phyloP scores from a whole-genome alignment of 192 early-diverging fungal genomes.

The Anaeromyces robustus region DNA sequence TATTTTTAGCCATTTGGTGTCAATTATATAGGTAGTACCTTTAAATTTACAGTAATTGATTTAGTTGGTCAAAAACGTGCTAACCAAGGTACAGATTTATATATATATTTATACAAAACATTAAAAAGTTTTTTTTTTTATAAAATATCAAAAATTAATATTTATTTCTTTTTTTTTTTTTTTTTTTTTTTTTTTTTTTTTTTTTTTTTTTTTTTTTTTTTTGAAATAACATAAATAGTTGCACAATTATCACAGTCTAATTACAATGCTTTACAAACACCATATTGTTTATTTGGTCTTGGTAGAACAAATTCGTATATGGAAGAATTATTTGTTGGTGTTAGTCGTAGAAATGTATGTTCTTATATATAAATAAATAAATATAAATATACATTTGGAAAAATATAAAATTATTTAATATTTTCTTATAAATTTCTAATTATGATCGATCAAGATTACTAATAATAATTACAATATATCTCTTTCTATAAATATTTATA shows the following conservation, averaged over 20 bases:
- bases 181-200: background rate
- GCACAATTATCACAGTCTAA: conserved; percentile 65
- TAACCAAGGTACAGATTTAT: conserved; percentile 32
- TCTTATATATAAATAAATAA: no score
- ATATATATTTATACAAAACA: no score
- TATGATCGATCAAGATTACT: no score
- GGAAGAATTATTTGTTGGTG: conserved; percentile 79
- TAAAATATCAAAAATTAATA: background rate
- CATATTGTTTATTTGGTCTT: conserved; percentile 72
- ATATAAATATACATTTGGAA: no score
- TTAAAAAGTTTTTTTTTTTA: no score
- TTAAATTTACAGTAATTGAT: conserved; percentile 78
- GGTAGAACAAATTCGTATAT: conserved; percentile 94
- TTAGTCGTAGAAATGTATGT: conserved; percentile 38
- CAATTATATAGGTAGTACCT: conserved; percentile 62
- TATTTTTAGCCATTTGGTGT: conserved; percentile 55
- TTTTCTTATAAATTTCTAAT: no score
- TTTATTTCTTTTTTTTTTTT: no score
- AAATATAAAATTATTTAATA: no score
- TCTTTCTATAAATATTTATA: background rate
- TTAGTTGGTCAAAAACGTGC: conserved; percentile 61
- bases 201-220: no score
- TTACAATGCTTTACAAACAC: conserved; percentile 57
- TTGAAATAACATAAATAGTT: conserved; percentile 15
- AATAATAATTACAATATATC: no score